Evolutionary conservation across 345 rosid species (phyloP).

Genomic region (Turnera subulata): DNA sequence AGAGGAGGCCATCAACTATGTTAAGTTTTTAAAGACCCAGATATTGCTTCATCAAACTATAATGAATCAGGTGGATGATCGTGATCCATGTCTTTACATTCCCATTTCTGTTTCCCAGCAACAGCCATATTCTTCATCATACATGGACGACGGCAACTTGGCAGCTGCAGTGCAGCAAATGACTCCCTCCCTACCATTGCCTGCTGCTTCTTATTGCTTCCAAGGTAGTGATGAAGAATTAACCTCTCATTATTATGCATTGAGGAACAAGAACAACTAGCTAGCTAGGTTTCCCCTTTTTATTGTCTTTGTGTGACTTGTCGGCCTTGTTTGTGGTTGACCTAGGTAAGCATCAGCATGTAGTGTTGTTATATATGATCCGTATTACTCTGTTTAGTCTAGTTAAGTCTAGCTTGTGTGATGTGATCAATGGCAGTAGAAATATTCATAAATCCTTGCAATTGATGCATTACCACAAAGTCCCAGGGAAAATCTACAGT

Average conservation of each 20-base stretch:
- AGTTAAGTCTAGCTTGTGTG: too few relatives aligned
- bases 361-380: too few relatives aligned
- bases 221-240: constrained; percentile 1
- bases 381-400: too few relatives aligned
- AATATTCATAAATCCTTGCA: too few relatives aligned
- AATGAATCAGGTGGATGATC: constrained; percentile 23
- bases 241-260: not conserved
- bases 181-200: not conserved
- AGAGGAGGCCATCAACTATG: constrained; percentile 81
- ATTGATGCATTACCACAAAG: too few relatives aligned
- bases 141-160: constrained; percentile 14
- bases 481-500: too few relatives aligned
- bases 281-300: not conserved
- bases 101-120: not conserved
- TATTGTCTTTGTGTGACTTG: not conserved
- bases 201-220: constrained; percentile 24
- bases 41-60: constrained; percentile 63
- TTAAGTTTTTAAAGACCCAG: constrained; percentile 81
- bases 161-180: constrained; percentile 10
- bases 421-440: too few relatives aligned
- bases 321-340: not conserved
- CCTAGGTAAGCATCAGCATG: not conserved
- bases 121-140: not conserved
- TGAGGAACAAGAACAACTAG: not conserved
- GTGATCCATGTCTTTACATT: constrained; percentile 8